These are phyloP conservation scores for Przewalskia tangutica DNA, from an alignment of 257 asterid genomes.

Conservation along the genomic window DNA sequence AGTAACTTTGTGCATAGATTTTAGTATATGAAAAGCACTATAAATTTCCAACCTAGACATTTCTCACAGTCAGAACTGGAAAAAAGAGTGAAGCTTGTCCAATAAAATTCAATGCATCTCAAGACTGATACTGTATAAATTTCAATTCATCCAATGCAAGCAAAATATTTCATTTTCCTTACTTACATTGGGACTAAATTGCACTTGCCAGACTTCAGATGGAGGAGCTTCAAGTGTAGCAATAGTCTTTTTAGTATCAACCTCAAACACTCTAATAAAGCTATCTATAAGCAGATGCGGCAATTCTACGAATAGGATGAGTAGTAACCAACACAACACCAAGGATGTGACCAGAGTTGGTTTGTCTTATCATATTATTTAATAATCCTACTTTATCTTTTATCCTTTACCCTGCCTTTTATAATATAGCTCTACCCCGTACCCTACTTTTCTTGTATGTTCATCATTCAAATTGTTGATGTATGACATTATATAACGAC, in stretches of 20 bases:
- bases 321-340: conserved; percentile 91
- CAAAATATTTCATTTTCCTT: background rate
- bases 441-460: too few relatives aligned
- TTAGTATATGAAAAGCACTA: background rate
- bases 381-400: too few relatives aligned
- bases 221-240: conserved; percentile 97
- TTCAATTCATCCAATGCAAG: background rate
- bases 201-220: conserved; percentile 72
- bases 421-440: too few relatives aligned
- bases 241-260: conserved; percentile 58
- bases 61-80: background rate
- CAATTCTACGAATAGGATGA: conserved; percentile 85
- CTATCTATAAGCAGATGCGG: conserved; percentile 93
- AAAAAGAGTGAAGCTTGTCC: background rate
- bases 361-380: conserved; percentile 12
- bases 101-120: background rate
- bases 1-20: background rate
- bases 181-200: conserved; percentile 74
- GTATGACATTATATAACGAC: too few relatives aligned
- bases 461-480: too few relatives aligned
- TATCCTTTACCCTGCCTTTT: too few relatives aligned
- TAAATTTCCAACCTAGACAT: background rate
- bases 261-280: conserved; percentile 89
- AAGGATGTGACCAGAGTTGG: conserved; percentile 83
- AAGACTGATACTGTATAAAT: background rate